Evolutionary conservation across 176 grass and related monocot species (phyloP).

Genomic region (Pontederia crassipes): DNA sequence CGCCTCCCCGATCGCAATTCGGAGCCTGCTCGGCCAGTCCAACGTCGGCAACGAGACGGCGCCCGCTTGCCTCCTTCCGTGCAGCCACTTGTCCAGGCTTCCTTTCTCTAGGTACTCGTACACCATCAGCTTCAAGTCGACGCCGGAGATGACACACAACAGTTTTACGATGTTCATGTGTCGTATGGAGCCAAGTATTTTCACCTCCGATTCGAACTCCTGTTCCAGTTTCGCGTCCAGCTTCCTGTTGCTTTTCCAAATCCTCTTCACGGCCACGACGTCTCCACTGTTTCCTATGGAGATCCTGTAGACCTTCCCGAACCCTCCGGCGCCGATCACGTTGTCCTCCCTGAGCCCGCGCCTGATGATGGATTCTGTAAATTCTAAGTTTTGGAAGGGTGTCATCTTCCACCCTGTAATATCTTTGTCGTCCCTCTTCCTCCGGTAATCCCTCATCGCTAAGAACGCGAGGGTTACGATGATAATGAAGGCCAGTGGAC

Average conservation of each 20-base stretch:
- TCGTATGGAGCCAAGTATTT: slow-evolving; percentile 57
- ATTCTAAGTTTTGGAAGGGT: slow-evolving; percentile 27
- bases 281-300: not conserved
- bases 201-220: slow-evolving; percentile 67
- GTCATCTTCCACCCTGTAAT: slow-evolving; percentile 31
- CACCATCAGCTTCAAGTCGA: slow-evolving; percentile 50
- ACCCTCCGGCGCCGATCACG: slow-evolving; percentile 49
- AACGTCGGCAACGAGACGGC: slow-evolving; percentile 13
- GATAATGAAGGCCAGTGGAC: not conserved
- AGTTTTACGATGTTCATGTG: slow-evolving; percentile 87
- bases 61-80: slow-evolving; percentile 23
- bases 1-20: slow-evolving; percentile 46
- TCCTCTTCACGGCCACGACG: slow-evolving; percentile 62
- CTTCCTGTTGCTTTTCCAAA: slow-evolving; percentile 29
- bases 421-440: not conserved
- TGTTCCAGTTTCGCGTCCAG: slow-evolving; percentile 16
- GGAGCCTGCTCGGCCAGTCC: slow-evolving; percentile 54
- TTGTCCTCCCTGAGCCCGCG: slow-evolving; percentile 29
- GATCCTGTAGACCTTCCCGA: slow-evolving; percentile 31
- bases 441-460: not conserved
- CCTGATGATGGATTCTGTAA: slow-evolving; percentile 24
- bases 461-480: slow-evolving; percentile 2
- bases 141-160: slow-evolving; percentile 56
- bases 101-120: slow-evolving; percentile 87
- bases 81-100: slow-evolving; percentile 71